Evolutionary conservation across 2,329 filamentous ascomycete species (phyloP).

Genomic region (Chaetomiaceae sp.): DNA sequence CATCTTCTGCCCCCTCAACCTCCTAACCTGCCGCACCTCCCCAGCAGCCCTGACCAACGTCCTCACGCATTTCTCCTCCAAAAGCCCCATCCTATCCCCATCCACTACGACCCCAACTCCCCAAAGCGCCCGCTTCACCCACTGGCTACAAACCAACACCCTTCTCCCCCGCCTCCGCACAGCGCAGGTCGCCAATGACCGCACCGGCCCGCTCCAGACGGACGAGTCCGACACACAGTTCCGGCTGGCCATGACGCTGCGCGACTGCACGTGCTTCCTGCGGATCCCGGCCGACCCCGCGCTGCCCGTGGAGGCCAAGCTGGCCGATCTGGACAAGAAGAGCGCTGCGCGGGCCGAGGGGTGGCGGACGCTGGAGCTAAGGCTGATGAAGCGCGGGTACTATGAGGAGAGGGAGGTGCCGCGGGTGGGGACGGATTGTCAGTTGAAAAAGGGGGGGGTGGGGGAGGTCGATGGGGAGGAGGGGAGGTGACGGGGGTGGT

Average conservation of each 20-base stretch:
- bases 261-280: constrained; percentile 73
- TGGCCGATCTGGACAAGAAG: constrained; percentile 77
- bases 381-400: constrained; percentile 63
- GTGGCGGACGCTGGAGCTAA: constrained; percentile 61
- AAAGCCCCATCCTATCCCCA: constrained; percentile 35
- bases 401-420: constrained; percentile 41
- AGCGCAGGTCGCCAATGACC: constrained; percentile 38
- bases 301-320: constrained; percentile 47
- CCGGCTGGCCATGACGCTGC: constrained; percentile 70
- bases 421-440: constrained; percentile 25
- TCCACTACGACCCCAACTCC: constrained; percentile 29
- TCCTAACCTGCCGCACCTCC: constrained; percentile 38
- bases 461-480: too few relatives aligned
- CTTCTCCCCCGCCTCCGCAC: constrained; percentile 35
- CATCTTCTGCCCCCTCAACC: constrained; percentile 56
- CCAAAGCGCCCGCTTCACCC: constrained; percentile 31
- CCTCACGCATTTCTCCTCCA: constrained; percentile 18
- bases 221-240: constrained; percentile 43
- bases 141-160: constrained; percentile 36
- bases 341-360: constrained; percentile 60
- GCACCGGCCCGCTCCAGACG: constrained; percentile 36
- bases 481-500: too few relatives aligned
- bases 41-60: constrained; percentile 14
- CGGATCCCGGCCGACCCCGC: constrained; percentile 43
- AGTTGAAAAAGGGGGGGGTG: constrained; percentile 18